Percentiles rank a stretch among this genome's conserved stretches.
phyloP scores from a whole-genome alignment of 441 rosid genomes.

The Manihot esculenta region DNA sequence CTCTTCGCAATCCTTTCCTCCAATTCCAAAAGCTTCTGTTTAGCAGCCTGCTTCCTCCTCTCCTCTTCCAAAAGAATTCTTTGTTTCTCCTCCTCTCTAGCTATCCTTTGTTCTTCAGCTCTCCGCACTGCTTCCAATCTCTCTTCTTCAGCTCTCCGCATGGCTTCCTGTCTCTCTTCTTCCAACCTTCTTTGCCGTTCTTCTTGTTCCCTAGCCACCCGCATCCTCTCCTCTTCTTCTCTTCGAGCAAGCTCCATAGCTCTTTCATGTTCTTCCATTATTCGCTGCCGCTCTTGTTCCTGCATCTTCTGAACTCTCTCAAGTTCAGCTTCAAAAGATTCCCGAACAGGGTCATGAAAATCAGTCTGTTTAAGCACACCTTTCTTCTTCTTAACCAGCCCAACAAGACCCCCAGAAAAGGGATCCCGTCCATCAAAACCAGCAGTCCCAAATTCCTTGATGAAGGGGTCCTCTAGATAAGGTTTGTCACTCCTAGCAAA shows the following conservation, averaged over 20 bases:
- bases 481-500: slow-evolving; percentile 64
- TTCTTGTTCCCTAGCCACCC: slow-evolving; percentile 73
- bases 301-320: slow-evolving; percentile 96
- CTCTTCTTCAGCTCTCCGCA: slow-evolving; percentile 90
- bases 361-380: slow-evolving; percentile 65
- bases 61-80: slow-evolving; percentile 86
- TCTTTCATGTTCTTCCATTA: slow-evolving; percentile 82
- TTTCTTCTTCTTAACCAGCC: slow-evolving; percentile 81
- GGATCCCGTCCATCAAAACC: slow-evolving; percentile 76
- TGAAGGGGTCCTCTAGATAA: slow-evolving; percentile 63
- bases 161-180: slow-evolving; percentile 88
- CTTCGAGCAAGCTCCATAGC: slow-evolving; percentile 74
- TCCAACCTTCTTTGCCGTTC: slow-evolving; percentile 69
- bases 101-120: slow-evolving; percentile 82
- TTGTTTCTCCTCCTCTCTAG: slow-evolving; percentile 87
- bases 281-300: slow-evolving; percentile 77
- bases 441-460: slow-evolving; percentile 54
- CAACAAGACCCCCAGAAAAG: slow-evolving; percentile 59
- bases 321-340: slow-evolving; percentile 98
- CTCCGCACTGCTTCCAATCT: slow-evolving; percentile 58
- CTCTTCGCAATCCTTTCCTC: slow-evolving; percentile 92
- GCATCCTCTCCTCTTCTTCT: slow-evolving; percentile 86
- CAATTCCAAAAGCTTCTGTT: slow-evolving; percentile 89
- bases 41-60: slow-evolving; percentile 95
- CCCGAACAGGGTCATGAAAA: slow-evolving; percentile 93